phyloP scores from a whole-genome alignment of 352 stramenopile species.

The Globisporangium perplexum region DNA sequence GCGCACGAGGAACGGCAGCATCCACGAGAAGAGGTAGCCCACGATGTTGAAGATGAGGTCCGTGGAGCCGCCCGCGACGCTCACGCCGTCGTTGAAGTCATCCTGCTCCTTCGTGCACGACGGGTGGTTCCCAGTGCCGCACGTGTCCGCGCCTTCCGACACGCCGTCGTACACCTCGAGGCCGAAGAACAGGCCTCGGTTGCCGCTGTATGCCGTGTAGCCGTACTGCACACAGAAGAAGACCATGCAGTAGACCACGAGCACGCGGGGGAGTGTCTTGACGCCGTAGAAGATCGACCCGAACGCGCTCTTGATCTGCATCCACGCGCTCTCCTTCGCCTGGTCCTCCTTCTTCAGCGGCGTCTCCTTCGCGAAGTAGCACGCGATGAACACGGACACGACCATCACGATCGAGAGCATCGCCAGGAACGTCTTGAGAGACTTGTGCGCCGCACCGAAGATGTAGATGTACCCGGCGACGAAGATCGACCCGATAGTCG shows the following conservation, averaged over 20 bases:
- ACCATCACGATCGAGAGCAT: slow-evolving; percentile 18
- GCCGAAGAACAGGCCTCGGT: too few relatives aligned
- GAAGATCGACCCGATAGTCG: slow-evolving; percentile 24
- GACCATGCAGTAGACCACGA: too few relatives aligned
- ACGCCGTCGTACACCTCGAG: neutral
- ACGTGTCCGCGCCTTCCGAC: neutral
- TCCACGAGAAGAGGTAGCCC: slow-evolving; percentile 6
- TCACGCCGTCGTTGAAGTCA: neutral
- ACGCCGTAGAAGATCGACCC: too few relatives aligned
- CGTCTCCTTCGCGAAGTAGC: slow-evolving; percentile 12
- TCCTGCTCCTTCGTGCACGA: neutral
- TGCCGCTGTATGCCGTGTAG: too few relatives aligned
- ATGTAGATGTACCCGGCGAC: slow-evolving; percentile 25
- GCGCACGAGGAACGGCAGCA: slow-evolving; percentile 6
- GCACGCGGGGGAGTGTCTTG: too few relatives aligned
- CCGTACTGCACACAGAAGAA: too few relatives aligned
- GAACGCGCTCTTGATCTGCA: too few relatives aligned
- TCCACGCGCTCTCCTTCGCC: too few relatives aligned
- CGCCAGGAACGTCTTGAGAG: slow-evolving; percentile 19
- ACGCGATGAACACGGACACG: slow-evolving; percentile 19
- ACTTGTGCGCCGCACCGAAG: slow-evolving; percentile 21
- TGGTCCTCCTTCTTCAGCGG: slow-evolving; percentile 4
- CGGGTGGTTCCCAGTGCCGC: neutral
- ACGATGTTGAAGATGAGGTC: slow-evolving; percentile 1
- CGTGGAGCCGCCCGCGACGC: neutral